Percentiles rank a stretch among this genome's conserved stretches.
Conservation (phyloP, 2,329 filamentous ascomycete genomes). For the Claviceps monticola region DNA sequence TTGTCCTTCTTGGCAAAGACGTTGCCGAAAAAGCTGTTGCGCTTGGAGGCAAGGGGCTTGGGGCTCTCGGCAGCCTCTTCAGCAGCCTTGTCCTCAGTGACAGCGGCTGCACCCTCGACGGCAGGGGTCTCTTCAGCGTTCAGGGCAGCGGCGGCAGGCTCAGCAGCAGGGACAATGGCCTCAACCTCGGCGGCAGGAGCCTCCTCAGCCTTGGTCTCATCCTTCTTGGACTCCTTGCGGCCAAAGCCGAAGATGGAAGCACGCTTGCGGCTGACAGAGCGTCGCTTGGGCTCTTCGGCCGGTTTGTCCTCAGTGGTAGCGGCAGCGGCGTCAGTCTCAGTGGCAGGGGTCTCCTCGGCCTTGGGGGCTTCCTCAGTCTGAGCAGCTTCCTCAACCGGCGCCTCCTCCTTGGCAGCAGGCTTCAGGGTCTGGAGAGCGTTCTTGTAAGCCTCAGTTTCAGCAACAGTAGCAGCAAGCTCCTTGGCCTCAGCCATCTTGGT, state of each 20-base stretch:
- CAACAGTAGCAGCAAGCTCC: conserved; percentile 58
- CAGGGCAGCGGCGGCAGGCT: conserved; percentile 21
- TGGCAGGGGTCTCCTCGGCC: conserved; percentile 20
- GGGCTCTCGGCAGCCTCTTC: conserved; percentile 26
- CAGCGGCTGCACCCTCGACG: conserved; percentile 18
- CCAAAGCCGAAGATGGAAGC: conserved; percentile 49
- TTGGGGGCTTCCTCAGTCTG: conserved; percentile 22
- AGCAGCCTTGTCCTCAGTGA: conserved; percentile 17
- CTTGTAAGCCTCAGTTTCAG: conserved; percentile 80
- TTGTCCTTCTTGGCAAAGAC: conserved; percentile 43
- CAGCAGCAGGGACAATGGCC: conserved; percentile 21
- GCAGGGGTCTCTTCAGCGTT: conserved; percentile 23
- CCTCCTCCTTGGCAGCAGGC: conserved; percentile 19
- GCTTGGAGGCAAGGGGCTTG: conserved; percentile 37
- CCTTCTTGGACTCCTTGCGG: conserved; percentile 34
- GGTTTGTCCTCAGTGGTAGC: conserved; percentile 20
- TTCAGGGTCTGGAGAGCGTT: conserved; percentile 59
- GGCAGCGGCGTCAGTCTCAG: conserved; percentile 18
- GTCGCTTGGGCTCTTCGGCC: conserved; percentile 42
- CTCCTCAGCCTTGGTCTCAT: conserved; percentile 21
- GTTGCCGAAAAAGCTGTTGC: conserved; percentile 40
- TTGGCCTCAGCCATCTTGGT: conserved; percentile 74
- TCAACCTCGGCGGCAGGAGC: conserved; percentile 15
- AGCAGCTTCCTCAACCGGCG: conserved; percentile 15
- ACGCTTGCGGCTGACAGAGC: conserved; percentile 52